A percentile compares a stretch with the other conserved stretches of the same genome.
These are phyloP conservation scores for Dothidotthia symphoricarpi DNA, from an alignment of 2,329 filamentous ascomycete species.

Conservation along the genomic window DNA sequence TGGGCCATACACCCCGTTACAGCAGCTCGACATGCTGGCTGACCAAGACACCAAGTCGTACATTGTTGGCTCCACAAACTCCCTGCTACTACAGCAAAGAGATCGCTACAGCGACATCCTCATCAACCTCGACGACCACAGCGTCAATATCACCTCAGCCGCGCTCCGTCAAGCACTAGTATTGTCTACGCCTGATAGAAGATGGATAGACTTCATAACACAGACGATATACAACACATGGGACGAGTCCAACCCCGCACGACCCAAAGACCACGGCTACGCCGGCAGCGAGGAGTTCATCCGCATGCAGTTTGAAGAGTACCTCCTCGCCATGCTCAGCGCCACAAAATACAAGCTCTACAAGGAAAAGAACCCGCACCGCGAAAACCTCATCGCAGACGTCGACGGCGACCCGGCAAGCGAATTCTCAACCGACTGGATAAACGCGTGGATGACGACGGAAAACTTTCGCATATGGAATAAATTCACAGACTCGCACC, in stretches of 20 bases:
- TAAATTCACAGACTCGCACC: constrained; percentile 67
- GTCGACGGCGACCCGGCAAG: constrained; percentile 76
- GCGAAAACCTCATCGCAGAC: constrained; percentile 62
- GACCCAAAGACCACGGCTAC: constrained; percentile 93
- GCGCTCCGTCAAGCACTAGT: constrained; percentile 72
- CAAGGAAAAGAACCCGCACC: constrained; percentile 45
- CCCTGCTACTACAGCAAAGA: constrained; percentile 85
- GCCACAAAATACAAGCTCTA: constrained; percentile 79
- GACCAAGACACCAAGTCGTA: constrained; percentile 96
- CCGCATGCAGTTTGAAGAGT: constrained; percentile 93
- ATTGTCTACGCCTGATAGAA: constrained; percentile 80
- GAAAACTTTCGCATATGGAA: constrained; percentile 93
- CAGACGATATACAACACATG: constrained; percentile 94
- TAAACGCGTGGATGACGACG: constrained; percentile 82
- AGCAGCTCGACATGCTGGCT: constrained; percentile 90
- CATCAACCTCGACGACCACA: constrained; percentile 90
- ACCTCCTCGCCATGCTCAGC: constrained; percentile 83
- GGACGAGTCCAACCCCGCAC: constrained; percentile 84
- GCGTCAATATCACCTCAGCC: constrained; percentile 77
- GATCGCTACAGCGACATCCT: constrained; percentile 95
- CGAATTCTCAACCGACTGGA: constrained; percentile 82
- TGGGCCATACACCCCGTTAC: constrained; percentile 92
- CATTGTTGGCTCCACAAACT: constrained; percentile 95
- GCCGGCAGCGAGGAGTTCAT: constrained; percentile 97
- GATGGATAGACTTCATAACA: constrained; percentile 95